Evolutionary conservation across 192 early-diverging fungal genomes (phyloP), one percentile per base, ranked within the genome.

Genomic region (Coemansia sp.): DNA sequence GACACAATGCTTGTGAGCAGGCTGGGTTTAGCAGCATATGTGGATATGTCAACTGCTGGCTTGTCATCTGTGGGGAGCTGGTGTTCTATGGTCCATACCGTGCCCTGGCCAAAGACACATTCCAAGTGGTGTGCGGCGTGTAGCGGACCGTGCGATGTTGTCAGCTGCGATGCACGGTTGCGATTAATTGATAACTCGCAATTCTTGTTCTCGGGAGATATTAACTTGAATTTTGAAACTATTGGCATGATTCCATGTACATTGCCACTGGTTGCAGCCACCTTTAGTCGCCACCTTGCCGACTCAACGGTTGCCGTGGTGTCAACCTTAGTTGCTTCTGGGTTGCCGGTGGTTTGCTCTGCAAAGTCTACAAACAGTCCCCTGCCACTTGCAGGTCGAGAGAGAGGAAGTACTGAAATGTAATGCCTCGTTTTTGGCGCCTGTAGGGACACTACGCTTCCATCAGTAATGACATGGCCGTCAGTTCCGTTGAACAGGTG

Each of bases 21-120:
- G 15, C 71, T 80, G 39, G 38, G 41, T 12, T 45, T 87, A 78
- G 55, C 75, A 4, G 6, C 51, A 85, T 83, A 86, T 90, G 11
- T 78, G 53, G 18, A 76, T 69, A 41, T 71, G 60, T 43, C 81
- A 84, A 46, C 88, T 87, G 41, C 88, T 51, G 34, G 88, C 87
- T 64, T 93, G 77, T 72, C 75, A 78, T 4, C 86, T 73, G 75
- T 94, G 84, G 74, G 70, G 74, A 77, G 41, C 21, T 98, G 93
- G 56, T 88, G 80, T 77, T 98, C 97, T 64, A 98, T 72, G 76
- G 95, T 98, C 97, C 97, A 98, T 75, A 89, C 87, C 49, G 85
- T 84, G 21, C 85, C 77, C 60, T 85, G 87, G 6, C 20, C 39
- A 26, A 15, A 10, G 34, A 53, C 56, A 36, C 69, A 65, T 87